Evolutionary conservation across 2,329 filamentous ascomycete genomes (phyloP).

Genomic region (Elsinoe arachidis): DNA sequence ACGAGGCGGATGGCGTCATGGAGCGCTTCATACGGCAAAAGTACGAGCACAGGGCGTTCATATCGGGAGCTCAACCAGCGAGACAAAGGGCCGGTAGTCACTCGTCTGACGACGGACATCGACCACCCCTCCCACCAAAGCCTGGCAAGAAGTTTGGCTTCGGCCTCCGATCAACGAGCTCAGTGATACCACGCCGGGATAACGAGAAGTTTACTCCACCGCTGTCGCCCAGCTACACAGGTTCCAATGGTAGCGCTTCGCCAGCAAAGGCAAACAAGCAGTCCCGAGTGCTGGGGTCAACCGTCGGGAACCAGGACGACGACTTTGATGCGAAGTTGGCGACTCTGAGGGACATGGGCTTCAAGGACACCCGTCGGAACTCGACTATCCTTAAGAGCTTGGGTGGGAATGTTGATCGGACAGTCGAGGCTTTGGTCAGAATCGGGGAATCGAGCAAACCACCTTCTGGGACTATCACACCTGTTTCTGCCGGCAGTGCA

Average conservation of each 20-base stretch:
- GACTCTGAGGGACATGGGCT: conserved; percentile 82
- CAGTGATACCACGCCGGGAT: conserved; percentile 56
- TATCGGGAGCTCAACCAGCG: conserved; percentile 27
- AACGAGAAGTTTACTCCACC: conserved; percentile 28
- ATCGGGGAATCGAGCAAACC: conserved; percentile 61
- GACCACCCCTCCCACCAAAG: conserved; percentile 52
- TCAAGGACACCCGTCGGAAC: conserved; percentile 74
- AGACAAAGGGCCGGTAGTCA: conserved; percentile 49
- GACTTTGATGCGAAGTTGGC: conserved; percentile 68
- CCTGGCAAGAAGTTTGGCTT: conserved; percentile 54
- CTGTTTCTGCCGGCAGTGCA: conserved; percentile 36
- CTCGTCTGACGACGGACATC: conserved; percentile 45
- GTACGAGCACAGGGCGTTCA: conserved; percentile 62
- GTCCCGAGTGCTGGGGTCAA: conserved; percentile 59
- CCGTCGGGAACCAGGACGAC: conserved; percentile 45
- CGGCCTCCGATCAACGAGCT: conserved; percentile 59
- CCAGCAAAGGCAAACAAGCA: conserved; percentile 48
- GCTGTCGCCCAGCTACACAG: conserved; percentile 26
- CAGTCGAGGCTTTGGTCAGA: conserved; percentile 75
- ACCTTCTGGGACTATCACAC: conserved; percentile 23
- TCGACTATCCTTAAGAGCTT: conserved; percentile 71
- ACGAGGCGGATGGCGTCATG: conserved; percentile 90
- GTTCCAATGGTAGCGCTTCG: conserved; percentile 18
- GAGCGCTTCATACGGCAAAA: conserved; percentile 93
- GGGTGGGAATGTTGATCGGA: conserved; percentile 74